A percentile compares a stretch with the other conserved stretches of the same genome.
Evolutionary conservation across 2,329 filamentous ascomycete species (phyloP).

Genomic region (Colletotrichum acutatum): DNA sequence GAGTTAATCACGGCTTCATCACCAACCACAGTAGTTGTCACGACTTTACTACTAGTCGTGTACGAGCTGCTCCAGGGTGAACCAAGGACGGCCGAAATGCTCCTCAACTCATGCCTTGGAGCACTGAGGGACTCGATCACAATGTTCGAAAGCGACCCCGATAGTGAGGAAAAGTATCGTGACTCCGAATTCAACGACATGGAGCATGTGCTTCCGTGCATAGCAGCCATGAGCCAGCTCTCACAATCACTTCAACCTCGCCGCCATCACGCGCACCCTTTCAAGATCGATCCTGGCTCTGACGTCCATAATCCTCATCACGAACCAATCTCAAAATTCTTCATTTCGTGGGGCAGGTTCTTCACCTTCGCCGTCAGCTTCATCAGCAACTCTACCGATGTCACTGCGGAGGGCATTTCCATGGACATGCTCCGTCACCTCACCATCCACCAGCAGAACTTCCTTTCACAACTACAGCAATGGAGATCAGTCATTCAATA

Average conservation of each 20-base stretch:
- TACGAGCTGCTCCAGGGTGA: constrained; percentile 35
- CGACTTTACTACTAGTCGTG: constrained; percentile 31
- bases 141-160: not conserved
- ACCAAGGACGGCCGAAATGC: constrained; percentile 18
- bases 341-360: constrained; percentile 31
- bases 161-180: not conserved
- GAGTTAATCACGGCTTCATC: constrained; percentile 8
- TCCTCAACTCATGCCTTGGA: constrained; percentile 27
- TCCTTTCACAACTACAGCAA: constrained; percentile 14
- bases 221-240: constrained; percentile 34
- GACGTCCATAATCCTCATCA: constrained; percentile 8
- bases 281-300: constrained; percentile 24
- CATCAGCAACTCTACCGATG: constrained; percentile 12
- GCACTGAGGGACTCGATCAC: constrained; percentile 24
- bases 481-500: constrained; percentile 17
- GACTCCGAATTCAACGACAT: constrained; percentile 33
- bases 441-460: constrained; percentile 9
- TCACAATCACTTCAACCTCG: constrained; percentile 26
- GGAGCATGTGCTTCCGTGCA: constrained; percentile 34
- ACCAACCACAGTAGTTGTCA: constrained; percentile 25
- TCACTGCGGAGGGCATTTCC: not conserved
- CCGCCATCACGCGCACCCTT: constrained; percentile 18
- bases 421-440: constrained; percentile 2
- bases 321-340: constrained; percentile 15
- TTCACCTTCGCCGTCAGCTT: constrained; percentile 30